phyloP scores from a whole-genome alignment of 208 protist species.

The Phytomonas sp. region DNA sequence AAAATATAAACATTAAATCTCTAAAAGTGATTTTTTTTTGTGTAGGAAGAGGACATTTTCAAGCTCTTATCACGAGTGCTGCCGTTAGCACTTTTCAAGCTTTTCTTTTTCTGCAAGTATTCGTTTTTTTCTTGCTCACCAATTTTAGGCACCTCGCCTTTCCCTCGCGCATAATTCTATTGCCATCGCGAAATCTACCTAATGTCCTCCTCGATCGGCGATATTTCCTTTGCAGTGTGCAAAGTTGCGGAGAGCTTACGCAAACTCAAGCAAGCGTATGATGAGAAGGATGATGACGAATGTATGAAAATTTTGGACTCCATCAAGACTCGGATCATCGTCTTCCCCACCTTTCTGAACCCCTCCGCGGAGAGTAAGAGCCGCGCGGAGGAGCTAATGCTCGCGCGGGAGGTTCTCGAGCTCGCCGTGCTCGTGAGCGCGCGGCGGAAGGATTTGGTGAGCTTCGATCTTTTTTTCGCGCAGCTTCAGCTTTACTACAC shows the following conservation, averaged over 20 bases:
- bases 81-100: no score
- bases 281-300: conserved; percentile 29
- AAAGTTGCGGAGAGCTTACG: conserved; percentile 61
- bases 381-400: conserved; percentile 66
- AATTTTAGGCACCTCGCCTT: no score
- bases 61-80: no score
- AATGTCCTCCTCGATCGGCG: conserved; percentile 16
- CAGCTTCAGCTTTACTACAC: conserved; percentile 88
- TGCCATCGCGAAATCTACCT: no score
- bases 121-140: no score
- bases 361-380: conserved; percentile 56
- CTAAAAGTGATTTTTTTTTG: no score
- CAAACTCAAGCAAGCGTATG: conserved; percentile 71
- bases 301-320: not conserved
- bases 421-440: conserved; percentile 73
- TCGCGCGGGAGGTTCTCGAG: conserved; percentile 84
- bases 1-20: not conserved
- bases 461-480: conserved; percentile 81
- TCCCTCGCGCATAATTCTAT: no score
- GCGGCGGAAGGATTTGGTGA: conserved; percentile 60
- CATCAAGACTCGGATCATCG: conserved; percentile 75
- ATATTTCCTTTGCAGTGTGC: conserved; percentile 56
- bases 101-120: no score
- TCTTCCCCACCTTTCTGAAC: conserved; percentile 85
- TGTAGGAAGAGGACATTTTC: no score